A percentile compares a stretch with the other conserved stretches of the same genome.
These are phyloP conservation scores for Diutina scorzettiae DNA, from an alignment of 1,139 yeast species.

Conservation along the genomic window DNA sequence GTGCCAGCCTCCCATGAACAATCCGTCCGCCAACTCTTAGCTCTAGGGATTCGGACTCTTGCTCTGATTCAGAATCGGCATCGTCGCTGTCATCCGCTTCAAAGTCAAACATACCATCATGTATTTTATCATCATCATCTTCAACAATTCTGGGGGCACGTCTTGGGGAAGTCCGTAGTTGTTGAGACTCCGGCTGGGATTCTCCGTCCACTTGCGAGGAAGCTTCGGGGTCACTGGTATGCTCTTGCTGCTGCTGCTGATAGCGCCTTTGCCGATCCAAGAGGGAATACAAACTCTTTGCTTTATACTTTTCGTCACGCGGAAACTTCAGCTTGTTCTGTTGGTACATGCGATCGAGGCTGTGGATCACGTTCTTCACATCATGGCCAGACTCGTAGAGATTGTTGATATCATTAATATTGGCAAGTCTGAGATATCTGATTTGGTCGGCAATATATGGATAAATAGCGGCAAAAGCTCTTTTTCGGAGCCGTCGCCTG, in stretches of 20 bases:
- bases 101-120: background rate
- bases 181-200: background rate
- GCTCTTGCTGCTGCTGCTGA: background rate
- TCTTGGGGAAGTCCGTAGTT: background rate
- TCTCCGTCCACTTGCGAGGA: slow-evolving; percentile 8
- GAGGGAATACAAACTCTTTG: slow-evolving; percentile 28
- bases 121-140: slow-evolving; percentile 12
- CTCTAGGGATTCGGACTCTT: background rate
- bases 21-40: slow-evolving; percentile 22
- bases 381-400: slow-evolving; percentile 25
- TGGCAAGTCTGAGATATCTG: slow-evolving; percentile 30
- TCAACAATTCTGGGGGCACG: slow-evolving; percentile 6
- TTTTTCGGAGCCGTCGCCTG: slow-evolving; percentile 24
- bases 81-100: slow-evolving; percentile 9
- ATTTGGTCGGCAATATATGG: slow-evolving; percentile 39
- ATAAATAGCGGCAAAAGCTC: slow-evolving; percentile 35
- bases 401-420: slow-evolving; percentile 25
- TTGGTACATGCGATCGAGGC: slow-evolving; percentile 25
- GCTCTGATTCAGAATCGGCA: background rate
- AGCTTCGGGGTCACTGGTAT: background rate
- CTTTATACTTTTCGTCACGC: slow-evolving; percentile 26
- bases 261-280: slow-evolving; percentile 13
- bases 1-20: slow-evolving; percentile 18
- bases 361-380: slow-evolving; percentile 22
- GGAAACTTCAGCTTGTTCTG: slow-evolving; percentile 23